A percentile compares a stretch with the other conserved stretches of the same genome.
phyloP scores from a whole-genome alignment of 495 filamentous ascomycete genomes.

The Penicillium fimorum region DNA sequence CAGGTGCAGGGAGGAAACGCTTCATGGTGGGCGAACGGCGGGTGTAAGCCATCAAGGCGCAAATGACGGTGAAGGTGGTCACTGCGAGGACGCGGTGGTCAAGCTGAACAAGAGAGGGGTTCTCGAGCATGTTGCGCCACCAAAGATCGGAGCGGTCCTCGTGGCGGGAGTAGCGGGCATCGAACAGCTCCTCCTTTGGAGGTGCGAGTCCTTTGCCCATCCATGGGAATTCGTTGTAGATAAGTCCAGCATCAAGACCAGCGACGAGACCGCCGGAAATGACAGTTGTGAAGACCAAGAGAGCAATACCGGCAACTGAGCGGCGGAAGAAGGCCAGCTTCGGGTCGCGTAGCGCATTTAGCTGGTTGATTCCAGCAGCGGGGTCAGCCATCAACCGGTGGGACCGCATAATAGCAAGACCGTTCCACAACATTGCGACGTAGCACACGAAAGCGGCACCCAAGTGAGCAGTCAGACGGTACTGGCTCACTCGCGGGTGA shows the following conservation, averaged over 20 bases:
- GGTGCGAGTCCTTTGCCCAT: constrained; percentile 86
- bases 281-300: constrained; percentile 81
- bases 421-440: constrained; percentile 89
- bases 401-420: constrained; percentile 77
- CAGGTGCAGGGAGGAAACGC: constrained; percentile 60
- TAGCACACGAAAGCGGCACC: constrained; percentile 90
- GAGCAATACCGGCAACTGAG: constrained; percentile 67
- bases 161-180: constrained; percentile 78
- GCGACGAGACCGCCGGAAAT: constrained; percentile 93
- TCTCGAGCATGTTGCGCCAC: constrained; percentile 97
- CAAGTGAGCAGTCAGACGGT: constrained; percentile 85
- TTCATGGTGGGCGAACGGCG: constrained; percentile 61
- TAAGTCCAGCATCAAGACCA: constrained; percentile 90
- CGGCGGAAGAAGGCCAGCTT: constrained; percentile 68
- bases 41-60: constrained; percentile 74
- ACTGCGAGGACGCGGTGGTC: constrained; percentile 92
- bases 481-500: constrained; percentile 91
- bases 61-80: constrained; percentile 79
- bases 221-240: constrained; percentile 96
- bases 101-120: constrained; percentile 89
- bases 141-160: constrained; percentile 75
- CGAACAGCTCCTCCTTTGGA: constrained; percentile 77
- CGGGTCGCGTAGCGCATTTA: constrained; percentile 62
- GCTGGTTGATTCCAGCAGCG: constrained; percentile 48
- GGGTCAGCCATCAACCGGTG: constrained; percentile 65